phyloP scores from a whole-genome alignment of 805 yeast species.

The Kazachstania kunashirensis region DNA sequence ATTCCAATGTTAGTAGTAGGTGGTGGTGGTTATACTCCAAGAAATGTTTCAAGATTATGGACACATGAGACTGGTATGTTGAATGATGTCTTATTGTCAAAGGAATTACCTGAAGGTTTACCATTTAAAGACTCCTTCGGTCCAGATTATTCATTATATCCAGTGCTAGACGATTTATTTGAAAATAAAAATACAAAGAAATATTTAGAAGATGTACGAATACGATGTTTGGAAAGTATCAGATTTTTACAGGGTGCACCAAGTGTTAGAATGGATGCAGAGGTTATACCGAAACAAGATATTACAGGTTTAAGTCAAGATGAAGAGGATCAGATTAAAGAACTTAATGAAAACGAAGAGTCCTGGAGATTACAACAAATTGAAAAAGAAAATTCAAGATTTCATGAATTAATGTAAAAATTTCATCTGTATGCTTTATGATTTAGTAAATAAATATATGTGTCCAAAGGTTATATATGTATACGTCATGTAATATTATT shows the following conservation, averaged over 20 bases:
- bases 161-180: slow-evolving; percentile 63
- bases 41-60: slow-evolving; percentile 95
- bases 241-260: slow-evolving; percentile 85
- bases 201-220: slow-evolving; percentile 70
- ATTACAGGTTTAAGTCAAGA: slow-evolving; percentile 36
- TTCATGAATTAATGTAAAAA: slow-evolving; percentile 24
- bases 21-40: slow-evolving; percentile 97
- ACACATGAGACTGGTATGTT: slow-evolving; percentile 84
- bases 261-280: slow-evolving; percentile 77
- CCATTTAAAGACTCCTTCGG: slow-evolving; percentile 80
- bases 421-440: not conserved
- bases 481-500: too few species aligned
- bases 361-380: slow-evolving; percentile 29
- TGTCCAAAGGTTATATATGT: too few species aligned
- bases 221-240: slow-evolving; percentile 69
- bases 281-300: slow-evolving; percentile 61
- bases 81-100: slow-evolving; percentile 65
- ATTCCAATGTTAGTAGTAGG: slow-evolving; percentile 91
- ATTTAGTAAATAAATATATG: too few species aligned
- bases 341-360: slow-evolving; percentile 27
- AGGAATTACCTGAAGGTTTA: slow-evolving; percentile 61
- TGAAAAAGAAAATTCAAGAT: slow-evolving; percentile 32
- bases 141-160: slow-evolving; percentile 86
- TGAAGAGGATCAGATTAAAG: slow-evolving; percentile 32
- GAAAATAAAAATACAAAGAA: slow-evolving; percentile 81